Percentiles rank a stretch among this genome's conserved stretches.
phyloP scores from a whole-genome alignment of 2,329 filamentous ascomycete genomes.

The Aureobasidium sp. region DNA sequence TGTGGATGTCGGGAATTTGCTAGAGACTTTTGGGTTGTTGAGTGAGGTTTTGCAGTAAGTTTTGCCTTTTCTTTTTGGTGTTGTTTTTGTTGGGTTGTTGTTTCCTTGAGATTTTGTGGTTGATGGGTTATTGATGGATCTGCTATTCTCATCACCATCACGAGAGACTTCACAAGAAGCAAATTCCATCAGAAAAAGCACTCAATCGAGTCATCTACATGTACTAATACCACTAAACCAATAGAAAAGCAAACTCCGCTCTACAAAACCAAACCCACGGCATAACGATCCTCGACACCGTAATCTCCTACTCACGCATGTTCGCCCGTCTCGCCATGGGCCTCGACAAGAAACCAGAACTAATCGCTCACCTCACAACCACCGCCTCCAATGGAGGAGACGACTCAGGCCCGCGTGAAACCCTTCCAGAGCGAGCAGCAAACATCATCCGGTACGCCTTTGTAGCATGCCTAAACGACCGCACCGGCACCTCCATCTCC shows the following conservation, averaged over 20 bases:
- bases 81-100: not conserved
- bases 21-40: constrained; percentile 67
- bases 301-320: constrained; percentile 71
- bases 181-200: not conserved
- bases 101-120: not conserved
- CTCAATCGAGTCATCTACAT: not conserved
- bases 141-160: not conserved
- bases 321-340: constrained; percentile 77
- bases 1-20: constrained; percentile 65
- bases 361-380: constrained; percentile 55
- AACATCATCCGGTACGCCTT: constrained; percentile 88
- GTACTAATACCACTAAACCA: not conserved
- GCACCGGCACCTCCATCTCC: constrained; percentile 51
- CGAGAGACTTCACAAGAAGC: not conserved
- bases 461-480: constrained; percentile 78
- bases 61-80: not conserved
- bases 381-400: constrained; percentile 32
- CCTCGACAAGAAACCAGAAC: constrained; percentile 69
- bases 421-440: constrained; percentile 77
- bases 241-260: constrained; percentile 72
- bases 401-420: constrained; percentile 61
- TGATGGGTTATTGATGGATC: not conserved
- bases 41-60: constrained; percentile 67
- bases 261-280: constrained; percentile 73
- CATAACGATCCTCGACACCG: constrained; percentile 71